Base-by-base conservation (phyloP, 306 rosid species). In the Ormosia emarginata region DNA sequence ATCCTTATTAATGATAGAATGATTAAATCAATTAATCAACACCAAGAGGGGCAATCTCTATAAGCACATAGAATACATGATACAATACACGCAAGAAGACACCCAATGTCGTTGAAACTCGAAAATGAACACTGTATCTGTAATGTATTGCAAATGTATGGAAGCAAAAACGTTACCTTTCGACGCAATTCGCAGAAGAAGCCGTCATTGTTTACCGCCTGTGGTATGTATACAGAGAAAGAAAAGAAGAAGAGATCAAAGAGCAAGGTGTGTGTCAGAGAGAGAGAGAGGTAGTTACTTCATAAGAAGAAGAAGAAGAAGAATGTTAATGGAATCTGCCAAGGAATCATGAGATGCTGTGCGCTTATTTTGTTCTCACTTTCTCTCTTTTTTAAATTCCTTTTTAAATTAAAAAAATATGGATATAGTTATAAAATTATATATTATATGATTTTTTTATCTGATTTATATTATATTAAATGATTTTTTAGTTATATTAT, bases 121-220 rank as follows among this genome's bases (percentile, higher is more conserved):
- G 78, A 68, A 77, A 79, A 61, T 33, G 52, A 67, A 56, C 1
- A 29, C 1, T 3, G 36, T 59, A 11, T 10, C 1, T 4, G 36
- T 59, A 11, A 46, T 10, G n/a, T 46, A 72, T 69, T 12, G 33
- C 17, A 65, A 74, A 55, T 7, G 13, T 7, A 24, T 44, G 41
- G 32, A 53, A 73, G 74, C 30, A 15, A 11, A 40, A 79, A 46
- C 8, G 62, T 68, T 82, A 92, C 95, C 93, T 85, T 52, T 76
- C 85, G 12, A 64, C 55, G 67, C 74, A 75, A 61, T 87, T 88
- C 33, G 82, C 80, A 29, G 84, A 32, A 64, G 90, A 36, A 32
- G 82, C 88, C n/a, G 91, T 87, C 97, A 92, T 92, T 10, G 84
- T 67, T 77, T 4, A 81, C 6, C 6, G 55, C 14, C 2, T 9